Evolutionary conservation across 768 basidiomycete species (phyloP).

Genomic region (Favolaschia claudopus): DNA sequence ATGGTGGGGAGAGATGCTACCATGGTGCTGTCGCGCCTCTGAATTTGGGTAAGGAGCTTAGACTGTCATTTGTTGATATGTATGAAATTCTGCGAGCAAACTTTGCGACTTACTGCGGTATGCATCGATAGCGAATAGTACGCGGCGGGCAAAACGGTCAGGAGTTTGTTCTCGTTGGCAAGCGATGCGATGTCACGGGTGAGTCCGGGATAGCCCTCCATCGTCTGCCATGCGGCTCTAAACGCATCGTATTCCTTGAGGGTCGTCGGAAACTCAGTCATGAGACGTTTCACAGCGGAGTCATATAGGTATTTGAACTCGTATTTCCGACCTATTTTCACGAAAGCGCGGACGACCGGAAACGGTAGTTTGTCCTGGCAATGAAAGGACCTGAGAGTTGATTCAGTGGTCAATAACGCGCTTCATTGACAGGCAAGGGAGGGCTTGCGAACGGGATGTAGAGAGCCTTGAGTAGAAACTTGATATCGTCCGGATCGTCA

Average conservation of each 20-base stretch:
- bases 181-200: background rate
- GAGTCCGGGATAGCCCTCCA: background rate
- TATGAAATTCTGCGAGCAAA: background rate
- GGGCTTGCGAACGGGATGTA: background rate
- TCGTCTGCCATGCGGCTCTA: background rate
- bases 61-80: background rate
- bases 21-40: background rate
- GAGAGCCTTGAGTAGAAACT: background rate
- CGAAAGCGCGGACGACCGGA: background rate
- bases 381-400: too few relatives aligned
- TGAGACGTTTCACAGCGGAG: background rate
- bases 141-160: slow-evolving; percentile 5
- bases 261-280: slow-evolving; percentile 2
- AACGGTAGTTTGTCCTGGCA: too few relatives aligned
- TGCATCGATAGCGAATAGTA: slow-evolving; percentile 3
- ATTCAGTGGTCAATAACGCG: too few relatives aligned
- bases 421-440: background rate
- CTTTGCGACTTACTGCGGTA: background rate
- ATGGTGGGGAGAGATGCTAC: background rate
- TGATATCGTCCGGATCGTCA: background rate
- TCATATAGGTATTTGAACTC: background rate
- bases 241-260: background rate
- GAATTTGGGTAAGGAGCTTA: background rate
- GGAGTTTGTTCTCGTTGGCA: slow-evolving; percentile 8
- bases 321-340: slow-evolving; percentile 17